Conservation (phyloP, 306 rosid species). For the Trichosanthes truncata region DNA sequence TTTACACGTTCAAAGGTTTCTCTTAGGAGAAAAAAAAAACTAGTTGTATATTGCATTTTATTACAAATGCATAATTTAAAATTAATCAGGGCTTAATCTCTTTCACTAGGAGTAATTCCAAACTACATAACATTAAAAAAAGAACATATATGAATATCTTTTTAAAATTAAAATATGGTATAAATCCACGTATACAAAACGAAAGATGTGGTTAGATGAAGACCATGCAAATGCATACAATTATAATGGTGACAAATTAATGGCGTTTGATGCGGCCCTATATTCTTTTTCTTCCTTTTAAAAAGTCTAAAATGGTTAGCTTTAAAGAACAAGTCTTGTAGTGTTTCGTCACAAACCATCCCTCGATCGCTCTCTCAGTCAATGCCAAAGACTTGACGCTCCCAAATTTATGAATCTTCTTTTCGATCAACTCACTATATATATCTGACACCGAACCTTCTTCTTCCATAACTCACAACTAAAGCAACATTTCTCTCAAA, state of each 20-base stretch:
- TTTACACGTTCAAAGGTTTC: no score
- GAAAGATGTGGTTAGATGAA: neutral
- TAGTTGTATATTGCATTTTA: neutral
- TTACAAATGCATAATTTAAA: neutral
- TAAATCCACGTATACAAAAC: neutral
- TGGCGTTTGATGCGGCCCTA: neutral
- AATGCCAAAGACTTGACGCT: conserved; percentile 2
- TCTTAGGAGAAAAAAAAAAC: no score
- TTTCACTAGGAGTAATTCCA: neutral
- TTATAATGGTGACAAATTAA: neutral
- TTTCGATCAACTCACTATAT: neutral
- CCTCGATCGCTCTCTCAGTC: neutral
- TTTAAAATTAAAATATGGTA: neutral
- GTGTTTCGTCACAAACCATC: neutral
- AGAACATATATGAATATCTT: neutral
- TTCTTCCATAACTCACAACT: neutral
- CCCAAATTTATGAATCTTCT: neutral
- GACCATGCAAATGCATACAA: neutral
- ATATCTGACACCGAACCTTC: neutral
- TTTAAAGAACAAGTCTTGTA: neutral
- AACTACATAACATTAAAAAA: neutral
- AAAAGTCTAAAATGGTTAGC: neutral
- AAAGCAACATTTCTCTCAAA: neutral
- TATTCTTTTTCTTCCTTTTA: neutral
- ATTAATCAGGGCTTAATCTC: neutral